Base-by-base conservation (phyloP, 495 filamentous ascomycete genomes). In the Tuber brumale region DNA sequence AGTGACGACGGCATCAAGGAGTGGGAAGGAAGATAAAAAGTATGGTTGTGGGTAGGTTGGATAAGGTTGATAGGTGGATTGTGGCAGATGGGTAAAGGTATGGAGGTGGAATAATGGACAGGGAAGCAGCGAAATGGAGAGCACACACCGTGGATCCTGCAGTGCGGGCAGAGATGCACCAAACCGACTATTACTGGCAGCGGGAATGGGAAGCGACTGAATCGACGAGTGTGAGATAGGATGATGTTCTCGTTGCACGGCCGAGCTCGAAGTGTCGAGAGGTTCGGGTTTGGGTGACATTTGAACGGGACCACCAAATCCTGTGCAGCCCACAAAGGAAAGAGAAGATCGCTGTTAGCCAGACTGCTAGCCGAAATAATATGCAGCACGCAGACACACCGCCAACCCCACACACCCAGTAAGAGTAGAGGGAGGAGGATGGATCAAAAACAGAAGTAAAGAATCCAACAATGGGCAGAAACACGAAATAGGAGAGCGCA, bases 231-330 rank as follows among this genome's bases (percentile, higher is more conserved):
- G 80, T 39, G 80, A 79, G 76, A 79, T 81, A 82, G 81, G 80
- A 75, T 82, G 80, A 70, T 81, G 80, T 51, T 81, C 80, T 81
- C 80, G 80, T 80, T 81, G 79, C 74, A 81, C 81, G 76, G 78
- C 76, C 73, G 78, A 76, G 79, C 77, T 79, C 70, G 81, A 82
- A 74, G 78, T 78, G 80, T 77, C 81, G 81, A 82, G 81, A 61
- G 80, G 80, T 72, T 82, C 81, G 42, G 81, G 81, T 82, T 82
- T 82, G 57, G 80, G 81, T 76, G 81, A 82, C 81, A 82, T 82
- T 77, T 82, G 81, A 82, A 82, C 80, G 81, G 81, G 81, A 44
- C 81, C 80, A 44, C 81, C 80, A 82, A 82, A 82, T 82, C 81
- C 81, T 82, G 80, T 75, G 72, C 51, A 70, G 70, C 18, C 57